Evolutionary conservation across 2,329 filamentous ascomycete genomes (phyloP).

Genomic region (Fusarium phyllophilum): DNA sequence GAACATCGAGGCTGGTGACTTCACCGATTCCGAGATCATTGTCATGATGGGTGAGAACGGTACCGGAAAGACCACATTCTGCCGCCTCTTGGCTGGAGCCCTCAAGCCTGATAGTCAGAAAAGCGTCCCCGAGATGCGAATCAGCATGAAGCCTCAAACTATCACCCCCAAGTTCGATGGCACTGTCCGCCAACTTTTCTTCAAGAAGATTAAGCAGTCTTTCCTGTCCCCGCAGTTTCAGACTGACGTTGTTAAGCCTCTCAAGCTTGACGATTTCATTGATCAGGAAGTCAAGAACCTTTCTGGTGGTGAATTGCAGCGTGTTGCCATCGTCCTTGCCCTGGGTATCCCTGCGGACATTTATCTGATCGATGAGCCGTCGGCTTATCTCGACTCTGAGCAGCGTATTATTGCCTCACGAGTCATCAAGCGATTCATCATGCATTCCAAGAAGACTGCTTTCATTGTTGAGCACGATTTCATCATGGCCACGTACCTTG

Average conservation of each 20-base stretch:
- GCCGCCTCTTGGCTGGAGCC: constrained; percentile 91
- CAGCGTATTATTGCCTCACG: constrained; percentile 97
- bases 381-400: constrained; percentile 97
- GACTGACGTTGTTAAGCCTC: constrained; percentile 99
- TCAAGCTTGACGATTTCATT: constrained; percentile 98
- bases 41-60: constrained; percentile 99
- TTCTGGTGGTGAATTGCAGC: constrained; percentile 98
- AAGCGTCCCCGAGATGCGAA: constrained; percentile 91
- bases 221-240: constrained; percentile 99
- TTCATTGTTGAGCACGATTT: constrained; percentile 99
- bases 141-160: constrained; percentile 99
- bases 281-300: constrained; percentile 99
- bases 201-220: constrained; percentile 98
- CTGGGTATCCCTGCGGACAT: constrained; percentile 96
- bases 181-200: constrained; percentile 96
- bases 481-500: constrained; percentile 84
- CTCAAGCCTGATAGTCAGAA: constrained; percentile 86
- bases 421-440: constrained; percentile 99
- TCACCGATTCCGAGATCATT: constrained; percentile 98
- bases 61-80: constrained; percentile 99
- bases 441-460: constrained; percentile 99
- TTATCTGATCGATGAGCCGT: constrained; percentile 98
- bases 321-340: constrained; percentile 97
- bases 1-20: constrained; percentile 81
- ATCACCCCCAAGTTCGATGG: constrained; percentile 98